Percentiles rank a stretch among this genome's conserved stretches.
Evolutionary conservation across 495 filamentous ascomycete genomes (phyloP).

Genomic region (Xylaria scruposa): DNA sequence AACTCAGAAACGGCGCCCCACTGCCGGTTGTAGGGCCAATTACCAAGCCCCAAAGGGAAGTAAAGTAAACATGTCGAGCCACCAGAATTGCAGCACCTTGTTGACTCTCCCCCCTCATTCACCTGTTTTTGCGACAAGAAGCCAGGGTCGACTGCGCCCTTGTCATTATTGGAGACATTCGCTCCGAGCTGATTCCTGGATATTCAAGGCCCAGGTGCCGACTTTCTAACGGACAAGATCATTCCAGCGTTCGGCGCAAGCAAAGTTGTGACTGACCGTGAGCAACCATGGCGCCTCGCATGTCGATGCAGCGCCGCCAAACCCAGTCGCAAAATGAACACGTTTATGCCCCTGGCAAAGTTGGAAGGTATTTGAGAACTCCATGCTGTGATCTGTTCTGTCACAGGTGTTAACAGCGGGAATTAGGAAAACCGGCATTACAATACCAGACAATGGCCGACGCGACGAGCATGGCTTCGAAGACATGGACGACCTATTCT

Average conservation of each 20-base stretch:
- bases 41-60: slow-evolving; percentile 13
- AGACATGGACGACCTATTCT: slow-evolving; percentile 82
- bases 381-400: neutral
- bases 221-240: neutral
- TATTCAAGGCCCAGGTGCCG: neutral
- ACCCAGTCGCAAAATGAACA: slow-evolving; percentile 50
- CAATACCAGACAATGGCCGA: slow-evolving; percentile 75
- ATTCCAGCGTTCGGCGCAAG: neutral
- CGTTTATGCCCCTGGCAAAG: slow-evolving; percentile 56
- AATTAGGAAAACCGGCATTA: slow-evolving; percentile 79
- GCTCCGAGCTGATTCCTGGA: neutral
- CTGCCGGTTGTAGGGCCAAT: slow-evolving; percentile 15
- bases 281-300: slow-evolving; percentile 23
- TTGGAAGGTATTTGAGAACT: slow-evolving; percentile 51
- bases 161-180: neutral
- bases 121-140: slow-evolving; percentile 5
- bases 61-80: slow-evolving; percentile 13
- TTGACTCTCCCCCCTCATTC: slow-evolving; percentile 19
- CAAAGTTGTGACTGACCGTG: neutral
- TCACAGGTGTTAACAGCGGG: slow-evolving; percentile 22
- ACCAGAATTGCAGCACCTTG: neutral
- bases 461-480: slow-evolving; percentile 94
- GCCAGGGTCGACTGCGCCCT: neutral
- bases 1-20: slow-evolving; percentile 8
- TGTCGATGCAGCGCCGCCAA: slow-evolving; percentile 39